A percentile compares a stretch with the other conserved stretches of the same genome.
Evolutionary conservation across 345 rosid species (phyloP).

Genomic region (Eucalyptus pauciflora): DNA sequence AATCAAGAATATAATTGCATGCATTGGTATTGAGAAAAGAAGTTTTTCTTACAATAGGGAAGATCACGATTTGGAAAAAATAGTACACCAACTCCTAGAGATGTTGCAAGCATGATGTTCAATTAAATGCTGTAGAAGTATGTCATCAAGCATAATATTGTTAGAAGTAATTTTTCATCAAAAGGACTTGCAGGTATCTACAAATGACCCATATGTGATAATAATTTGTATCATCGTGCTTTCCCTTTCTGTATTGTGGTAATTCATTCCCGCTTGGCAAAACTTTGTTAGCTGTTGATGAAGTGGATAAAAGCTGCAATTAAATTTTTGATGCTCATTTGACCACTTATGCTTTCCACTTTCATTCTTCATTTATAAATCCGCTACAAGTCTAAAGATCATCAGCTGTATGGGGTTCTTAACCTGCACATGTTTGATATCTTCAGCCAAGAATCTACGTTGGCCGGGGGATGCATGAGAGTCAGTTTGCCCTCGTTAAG

Average conservation of each 20-base stretch:
- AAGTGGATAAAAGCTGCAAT: background rate
- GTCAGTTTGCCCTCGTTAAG: conserved; percentile 86
- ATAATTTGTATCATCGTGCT: background rate
- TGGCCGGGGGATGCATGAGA: conserved; percentile 99
- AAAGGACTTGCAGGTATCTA: background rate
- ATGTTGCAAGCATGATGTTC: background rate
- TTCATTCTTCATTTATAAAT: background rate
- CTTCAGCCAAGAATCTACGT: conserved; percentile 88
- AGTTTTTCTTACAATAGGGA: background rate
- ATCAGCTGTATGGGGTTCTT: background rate
- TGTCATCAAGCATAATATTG: background rate
- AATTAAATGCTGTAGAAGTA: background rate
- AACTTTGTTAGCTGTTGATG: background rate
- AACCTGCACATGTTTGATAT: background rate
- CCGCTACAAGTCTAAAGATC: background rate
- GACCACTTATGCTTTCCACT: background rate
- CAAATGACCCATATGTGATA: background rate
- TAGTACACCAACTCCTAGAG: background rate
- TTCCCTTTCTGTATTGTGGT: background rate
- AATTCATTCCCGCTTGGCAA: background rate
- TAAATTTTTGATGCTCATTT: background rate
- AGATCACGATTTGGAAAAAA: background rate
- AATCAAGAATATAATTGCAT: background rate
- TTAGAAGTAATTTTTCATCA: background rate
- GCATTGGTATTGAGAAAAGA: background rate